Base-by-base conservation (phyloP, 1,284 basidiomycete species). In the Blastosporella zonata region DNA sequence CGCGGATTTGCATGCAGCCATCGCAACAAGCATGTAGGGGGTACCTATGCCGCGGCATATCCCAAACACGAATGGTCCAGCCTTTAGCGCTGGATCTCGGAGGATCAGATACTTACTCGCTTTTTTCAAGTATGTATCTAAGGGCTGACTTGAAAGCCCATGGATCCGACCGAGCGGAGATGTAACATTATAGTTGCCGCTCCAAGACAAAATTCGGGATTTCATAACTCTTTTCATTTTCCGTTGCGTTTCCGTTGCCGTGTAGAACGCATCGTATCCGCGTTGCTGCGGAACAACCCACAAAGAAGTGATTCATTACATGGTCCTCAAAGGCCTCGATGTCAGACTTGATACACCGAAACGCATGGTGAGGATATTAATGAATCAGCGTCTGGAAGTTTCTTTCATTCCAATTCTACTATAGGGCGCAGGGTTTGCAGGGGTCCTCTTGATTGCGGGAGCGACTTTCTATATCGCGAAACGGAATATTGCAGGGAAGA, bases 381-480 rank as follows among this genome's bases (percentile, higher is more conserved):
- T 27, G 6, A 7, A n/a, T 37, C 23, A 34, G 39, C 12, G 20
- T 25, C 12, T 36, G 37, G 18, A 17, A 49, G 17, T 43, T 25
- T 27, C 18, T n/a, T 33, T 31, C 29, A 31, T 31, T 31, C 12
- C 29, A 13, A 17, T 9, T 35, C 12, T 13, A 17, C 35, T 50
- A 33, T 46, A 62, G 56, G 53, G 48, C 6, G 49, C 38, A 7
- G 51, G 36, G 18, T 54, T 58, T 22, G 22, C 42, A 10, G 54
- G 50, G 6, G 48, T 54, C 3, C 41, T 60, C 7, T 21, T 57
- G 5, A 37, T 53, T 17, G 51, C 51, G 4, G 59, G 49, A 20
- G 20, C 44, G 5, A 49, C 53, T 1, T 54, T 60, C n/a, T 59
- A 58, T 40, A 38, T 49, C 20, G 54, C 55, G 20, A 60, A 59